Evolutionary conservation across 306 rosid species (phyloP), one percentile per base, ranked within the genome.

Genomic region (Pyrus communis): DNA sequence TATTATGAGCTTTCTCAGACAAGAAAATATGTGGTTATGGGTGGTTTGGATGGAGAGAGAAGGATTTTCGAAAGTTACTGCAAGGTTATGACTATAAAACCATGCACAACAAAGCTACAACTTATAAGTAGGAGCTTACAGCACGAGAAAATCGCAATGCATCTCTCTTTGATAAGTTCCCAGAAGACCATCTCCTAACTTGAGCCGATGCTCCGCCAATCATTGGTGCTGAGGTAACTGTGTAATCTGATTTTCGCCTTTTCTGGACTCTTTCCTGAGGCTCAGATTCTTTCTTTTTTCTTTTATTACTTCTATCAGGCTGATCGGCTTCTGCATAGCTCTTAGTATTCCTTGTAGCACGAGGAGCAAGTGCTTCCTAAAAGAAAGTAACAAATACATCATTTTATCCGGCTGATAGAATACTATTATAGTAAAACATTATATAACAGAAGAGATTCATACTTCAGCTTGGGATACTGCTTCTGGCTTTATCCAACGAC

Each of bases 401-500:
- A 59, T 69, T 49, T 71, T 55, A 66, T 57, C 71, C 60, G 52
- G 61, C 35, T 25, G 57, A 49, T 77, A 75, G 30, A 82, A 52
- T 17, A 51, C 8, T 8, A 12, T 1, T 49, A 61, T 28, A 5
- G 11, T 11, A 45, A 43, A 18, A 51, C 17, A 72, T 35, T 33
- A 62, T 46, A 35, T 17, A 57, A 57, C 46, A 78, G 22, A 66
- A 77, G 17, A 77, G 78, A 74, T 76, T 86, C 86, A 78, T 85
- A 96, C 99, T 89, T 91, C 97, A 7, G 99, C 99, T 73, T 96
- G 93, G 68, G 86, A 82, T 33, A 91, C 72, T 25, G 98, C 92
- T 18, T 91, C 97, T 8, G 99, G 93, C 86, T 91, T 91, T 86
- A 96, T 96, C 99, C 96, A 89, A 76, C 98, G 97, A 78, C 99